Evolutionary conservation across 768 basidiomycete species (phyloP).

Genomic region (Suillus ampliporus): DNA sequence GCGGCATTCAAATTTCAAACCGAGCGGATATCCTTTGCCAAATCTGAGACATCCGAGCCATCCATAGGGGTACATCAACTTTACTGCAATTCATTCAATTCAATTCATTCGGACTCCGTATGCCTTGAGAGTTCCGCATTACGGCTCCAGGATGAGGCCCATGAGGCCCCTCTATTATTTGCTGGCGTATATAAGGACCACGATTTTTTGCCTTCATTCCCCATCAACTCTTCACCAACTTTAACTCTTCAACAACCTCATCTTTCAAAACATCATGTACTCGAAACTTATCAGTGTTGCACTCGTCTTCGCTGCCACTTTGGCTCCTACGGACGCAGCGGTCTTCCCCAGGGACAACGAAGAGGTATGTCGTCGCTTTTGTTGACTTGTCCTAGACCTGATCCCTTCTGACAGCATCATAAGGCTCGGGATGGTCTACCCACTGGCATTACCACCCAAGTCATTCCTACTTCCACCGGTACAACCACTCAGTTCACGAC

Average conservation of each 20-base stretch:
- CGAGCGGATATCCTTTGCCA: not conserved
- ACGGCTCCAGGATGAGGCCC: not conserved
- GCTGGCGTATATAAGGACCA: not conserved
- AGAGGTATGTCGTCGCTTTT: not conserved
- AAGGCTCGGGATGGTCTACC: not conserved
- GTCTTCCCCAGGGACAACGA: not conserved
- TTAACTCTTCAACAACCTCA: not conserved
- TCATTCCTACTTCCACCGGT: too few relatives aligned
- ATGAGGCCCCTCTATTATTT: not conserved
- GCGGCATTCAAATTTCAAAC: not conserved
- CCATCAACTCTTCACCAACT: not conserved
- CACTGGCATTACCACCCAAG: too few relatives aligned
- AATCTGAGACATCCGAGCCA: conserved; percentile 1
- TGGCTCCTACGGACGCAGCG: not conserved
- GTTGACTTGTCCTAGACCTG: not conserved
- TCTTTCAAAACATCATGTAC: conserved; percentile 1
- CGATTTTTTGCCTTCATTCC: not conserved
- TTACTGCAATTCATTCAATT: not conserved
- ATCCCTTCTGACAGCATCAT: not conserved
- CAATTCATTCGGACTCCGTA: not conserved
- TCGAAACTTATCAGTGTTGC: conserved; percentile 4
- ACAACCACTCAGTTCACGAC: too few relatives aligned
- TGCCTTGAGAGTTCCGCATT: not conserved
- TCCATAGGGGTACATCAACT: not conserved
- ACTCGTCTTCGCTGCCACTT: conserved; percentile 1